Conservation (phyloP, 345 rosid genomes). For the Pistacia vera region DNA sequence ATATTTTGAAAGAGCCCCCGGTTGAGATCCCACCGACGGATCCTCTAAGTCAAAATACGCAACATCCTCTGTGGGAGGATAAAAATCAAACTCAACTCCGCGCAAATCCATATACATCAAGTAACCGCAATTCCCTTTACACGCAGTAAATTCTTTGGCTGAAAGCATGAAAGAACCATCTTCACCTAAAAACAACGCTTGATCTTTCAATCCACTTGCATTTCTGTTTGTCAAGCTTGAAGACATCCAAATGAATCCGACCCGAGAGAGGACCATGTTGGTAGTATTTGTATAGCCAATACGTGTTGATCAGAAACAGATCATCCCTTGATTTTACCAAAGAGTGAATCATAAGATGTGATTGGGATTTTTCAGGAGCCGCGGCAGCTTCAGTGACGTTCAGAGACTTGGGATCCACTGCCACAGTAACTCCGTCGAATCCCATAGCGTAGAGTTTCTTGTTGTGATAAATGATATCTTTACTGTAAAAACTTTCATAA, state of each 20-base stretch:
- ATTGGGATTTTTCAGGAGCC: background rate
- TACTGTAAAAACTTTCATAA: background rate
- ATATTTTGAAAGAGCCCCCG: too few species aligned
- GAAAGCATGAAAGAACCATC: background rate
- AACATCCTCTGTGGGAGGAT: too few species aligned
- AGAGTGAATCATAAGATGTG: too few species aligned
- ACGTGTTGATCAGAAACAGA: constrained; percentile 3
- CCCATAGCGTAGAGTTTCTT: constrained; percentile 6
- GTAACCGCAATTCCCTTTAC: background rate
- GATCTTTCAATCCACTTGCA: constrained; percentile 15
- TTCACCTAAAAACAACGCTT: constrained; percentile 7
- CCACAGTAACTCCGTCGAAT: background rate
- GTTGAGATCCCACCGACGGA: too few species aligned
- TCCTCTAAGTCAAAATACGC: too few species aligned
- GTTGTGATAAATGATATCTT: background rate
- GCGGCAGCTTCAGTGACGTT: background rate
- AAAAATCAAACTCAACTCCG: too few species aligned
- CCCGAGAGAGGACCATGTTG: background rate
- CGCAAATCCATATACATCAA: too few species aligned
- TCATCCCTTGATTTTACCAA: background rate
- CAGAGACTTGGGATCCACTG: background rate
- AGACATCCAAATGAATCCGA: background rate
- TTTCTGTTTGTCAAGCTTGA: constrained; percentile 13
- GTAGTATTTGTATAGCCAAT: too few species aligned
- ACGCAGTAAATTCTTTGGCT: background rate